phyloP scores from a whole-genome alignment of 192 early-diverging fungal species.

The Blastocladiella britannica region DNA sequence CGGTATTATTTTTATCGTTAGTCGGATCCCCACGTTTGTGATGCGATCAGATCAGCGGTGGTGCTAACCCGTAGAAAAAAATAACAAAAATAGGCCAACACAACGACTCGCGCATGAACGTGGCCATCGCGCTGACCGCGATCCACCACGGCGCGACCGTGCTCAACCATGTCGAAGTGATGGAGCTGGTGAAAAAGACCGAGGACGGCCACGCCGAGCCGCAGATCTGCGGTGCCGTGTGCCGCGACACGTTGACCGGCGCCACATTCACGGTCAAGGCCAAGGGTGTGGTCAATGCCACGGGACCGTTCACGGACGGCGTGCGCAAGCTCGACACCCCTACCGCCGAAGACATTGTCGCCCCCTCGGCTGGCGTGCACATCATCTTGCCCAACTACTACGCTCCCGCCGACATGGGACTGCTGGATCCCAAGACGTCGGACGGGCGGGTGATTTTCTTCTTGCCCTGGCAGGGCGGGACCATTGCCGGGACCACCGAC shows the following conservation, averaged over 20 bases:
- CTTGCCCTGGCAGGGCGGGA: slow-evolving; percentile 89
- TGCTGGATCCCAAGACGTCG: slow-evolving; percentile 80
- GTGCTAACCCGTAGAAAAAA: too few species aligned
- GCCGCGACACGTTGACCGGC: slow-evolving; percentile 67
- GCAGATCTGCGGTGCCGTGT: slow-evolving; percentile 49
- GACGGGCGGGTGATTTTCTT: slow-evolving; percentile 96
- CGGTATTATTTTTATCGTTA: too few species aligned
- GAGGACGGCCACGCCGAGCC: slow-evolving; percentile 23
- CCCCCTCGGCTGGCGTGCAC: slow-evolving; percentile 81
- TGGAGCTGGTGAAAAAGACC: slow-evolving; percentile 53
- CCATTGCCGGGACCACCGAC: slow-evolving; percentile 90
- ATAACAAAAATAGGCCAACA: slow-evolving; percentile 86
- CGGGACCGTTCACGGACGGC: slow-evolving; percentile 53
- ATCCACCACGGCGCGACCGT: slow-evolving; percentile 73
- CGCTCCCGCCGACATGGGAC: slow-evolving; percentile 78
- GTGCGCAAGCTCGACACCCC: slow-evolving; percentile 77
- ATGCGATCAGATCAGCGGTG: too few species aligned
- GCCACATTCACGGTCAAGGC: slow-evolving; percentile 66
- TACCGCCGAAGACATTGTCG: slow-evolving; percentile 58
- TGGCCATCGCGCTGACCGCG: slow-evolving; percentile 75
- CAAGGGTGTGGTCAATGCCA: slow-evolving; percentile 88
- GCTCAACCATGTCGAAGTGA: slow-evolving; percentile 83
- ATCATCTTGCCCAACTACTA: slow-evolving; percentile 90
- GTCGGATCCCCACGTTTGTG: too few species aligned
- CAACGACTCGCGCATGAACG: slow-evolving; percentile 95